A percentile compares a stretch with the other conserved stretches of the same genome.
phyloP scores from a whole-genome alignment of 1,284 basidiomycete species.

The Ganoderma multipileum region DNA sequence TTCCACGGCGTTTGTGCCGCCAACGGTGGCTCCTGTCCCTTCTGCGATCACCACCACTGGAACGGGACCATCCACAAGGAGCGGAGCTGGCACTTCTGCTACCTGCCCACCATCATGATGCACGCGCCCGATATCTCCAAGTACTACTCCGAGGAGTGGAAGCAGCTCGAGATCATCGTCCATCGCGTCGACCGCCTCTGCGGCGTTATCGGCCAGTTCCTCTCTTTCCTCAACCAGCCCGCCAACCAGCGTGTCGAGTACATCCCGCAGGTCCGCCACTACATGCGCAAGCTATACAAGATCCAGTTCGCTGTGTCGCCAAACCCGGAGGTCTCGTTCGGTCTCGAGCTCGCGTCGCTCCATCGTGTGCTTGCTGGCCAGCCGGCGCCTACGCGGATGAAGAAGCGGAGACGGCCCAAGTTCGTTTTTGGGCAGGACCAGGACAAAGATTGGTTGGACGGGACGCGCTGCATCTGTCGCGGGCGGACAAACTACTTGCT shows the following conservation, averaged over 20 bases:
- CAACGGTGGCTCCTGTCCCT: slow-evolving; percentile 87
- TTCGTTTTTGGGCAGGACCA: slow-evolving; percentile 80
- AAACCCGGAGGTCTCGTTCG: slow-evolving; percentile 77
- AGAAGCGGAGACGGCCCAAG: slow-evolving; percentile 71
- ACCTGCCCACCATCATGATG: slow-evolving; percentile 69
- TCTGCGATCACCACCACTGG: slow-evolving; percentile 89
- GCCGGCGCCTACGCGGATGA: slow-evolving; percentile 55
- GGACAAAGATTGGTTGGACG: slow-evolving; percentile 75
- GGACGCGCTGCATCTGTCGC: slow-evolving; percentile 81
- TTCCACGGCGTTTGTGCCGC: slow-evolving; percentile 85
- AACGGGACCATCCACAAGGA: slow-evolving; percentile 82
- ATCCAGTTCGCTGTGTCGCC: slow-evolving; percentile 84
- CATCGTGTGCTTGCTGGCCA: slow-evolving; percentile 79
- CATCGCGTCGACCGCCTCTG: slow-evolving; percentile 77
- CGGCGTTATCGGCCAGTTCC: slow-evolving; percentile 76
- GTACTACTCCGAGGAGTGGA: slow-evolving; percentile 78
- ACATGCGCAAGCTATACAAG: slow-evolving; percentile 85
- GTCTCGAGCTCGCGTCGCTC: slow-evolving; percentile 77
- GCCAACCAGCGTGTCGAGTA: slow-evolving; percentile 74
- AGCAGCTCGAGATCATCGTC: slow-evolving; percentile 77
- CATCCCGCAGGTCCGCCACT: slow-evolving; percentile 82
- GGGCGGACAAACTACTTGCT: slow-evolving; percentile 67
- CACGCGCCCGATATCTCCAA: slow-evolving; percentile 77
- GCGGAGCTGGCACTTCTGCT: slow-evolving; percentile 82
- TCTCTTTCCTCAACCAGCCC: slow-evolving; percentile 70